Evolutionary conservation across 2,329 filamentous ascomycete genomes (phyloP), one percentile per base, ranked within the genome.

Genomic region (Sporothrix pseudoabietina): DNA sequence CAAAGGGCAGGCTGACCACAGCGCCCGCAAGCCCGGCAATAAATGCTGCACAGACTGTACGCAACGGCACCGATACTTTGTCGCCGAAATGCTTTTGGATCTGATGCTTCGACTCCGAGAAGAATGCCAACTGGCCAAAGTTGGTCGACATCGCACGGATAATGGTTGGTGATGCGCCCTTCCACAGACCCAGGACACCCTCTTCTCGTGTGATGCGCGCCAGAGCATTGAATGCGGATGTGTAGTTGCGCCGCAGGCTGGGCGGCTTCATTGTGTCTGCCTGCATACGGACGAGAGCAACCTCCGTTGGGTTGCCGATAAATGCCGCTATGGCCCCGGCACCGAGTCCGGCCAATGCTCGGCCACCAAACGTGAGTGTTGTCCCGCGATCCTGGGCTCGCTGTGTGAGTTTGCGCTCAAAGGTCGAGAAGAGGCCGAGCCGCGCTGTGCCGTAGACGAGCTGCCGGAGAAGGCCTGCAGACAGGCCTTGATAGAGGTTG

Each of bases 211-310:
- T 87, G 79, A 99, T 98, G 70, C 92, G 89, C 41, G 81, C 80
- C 22, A 98, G 87, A 0, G 96, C 96, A 80, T 98, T 93, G 72
- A 97, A 85, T 72, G 98, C 96, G 19, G 92, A 96, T 78, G 90
- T 92, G 85, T 99, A 98, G 84, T 98, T 96, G 79, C 95, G 93
- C 76, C 96, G 90, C 80, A 94, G 87, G 16, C 91, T 94, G n/a
- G 87, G 82, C 0, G 95, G 93, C 82, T 97, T 97, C 72, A 98
- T 86, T 2, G 96, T 95, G 80, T 99, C 96, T 59, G 92, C 94
- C 83, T 99, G 96, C 96, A 99, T 99, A 74, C 96, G 92, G 79
- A 99, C 97, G 70, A 99, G 89, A 0, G 96, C 94, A 72, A 99
- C 86, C 82, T 99, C 96, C 16, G 96, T 96, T 1, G 96, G 96